A percentile compares a stretch with the other conserved stretches of the same genome.
These are phyloP conservation scores for Acanthochlamys bracteata DNA, from an alignment of 106 monocot species.

Conservation along the genomic window DNA sequence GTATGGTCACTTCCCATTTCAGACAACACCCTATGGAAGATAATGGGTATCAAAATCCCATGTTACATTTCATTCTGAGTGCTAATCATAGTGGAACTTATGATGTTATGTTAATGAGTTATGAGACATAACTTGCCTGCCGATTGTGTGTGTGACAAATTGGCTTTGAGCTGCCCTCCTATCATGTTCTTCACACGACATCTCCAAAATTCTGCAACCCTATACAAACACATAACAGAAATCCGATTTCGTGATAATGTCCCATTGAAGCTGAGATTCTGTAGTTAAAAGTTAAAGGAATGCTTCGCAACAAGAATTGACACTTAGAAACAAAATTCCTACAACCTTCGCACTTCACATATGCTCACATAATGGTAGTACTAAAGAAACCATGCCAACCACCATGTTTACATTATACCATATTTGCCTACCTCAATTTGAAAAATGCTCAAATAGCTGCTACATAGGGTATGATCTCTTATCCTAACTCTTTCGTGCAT, in stretches of 20 bases:
- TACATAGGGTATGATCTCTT: slow-evolving; percentile 14
- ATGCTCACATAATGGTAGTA: no score
- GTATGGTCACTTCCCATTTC: slow-evolving; percentile 16
- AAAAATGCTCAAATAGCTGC: slow-evolving; percentile 19
- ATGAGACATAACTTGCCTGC: slow-evolving; percentile 10
- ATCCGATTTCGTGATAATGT: no score
- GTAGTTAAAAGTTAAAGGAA: no score
- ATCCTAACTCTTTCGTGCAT: slow-evolving; percentile 24
- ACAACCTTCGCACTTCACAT: no score
- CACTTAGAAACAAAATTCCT: no score
- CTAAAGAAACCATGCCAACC: no score
- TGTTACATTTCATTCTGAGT: no score
- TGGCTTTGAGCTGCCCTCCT: slow-evolving; percentile 18
- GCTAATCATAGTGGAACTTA: background rate
- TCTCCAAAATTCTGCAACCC: slow-evolving; percentile 30
- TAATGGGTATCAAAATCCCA: background rate
- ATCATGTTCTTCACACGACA: slow-evolving; percentile 31
- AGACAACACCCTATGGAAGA: slow-evolving; percentile 10
- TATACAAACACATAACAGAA: background rate
- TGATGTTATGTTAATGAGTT: background rate
- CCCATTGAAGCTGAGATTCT: no score
- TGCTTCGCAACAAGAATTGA: no score
- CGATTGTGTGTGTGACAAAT: slow-evolving; percentile 30
- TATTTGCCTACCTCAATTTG: slow-evolving; percentile 9
- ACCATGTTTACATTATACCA: no score